phyloP scores from a whole-genome alignment of 1,284 basidiomycete genomes.

The Cryptococcus deneoformans region DNA sequence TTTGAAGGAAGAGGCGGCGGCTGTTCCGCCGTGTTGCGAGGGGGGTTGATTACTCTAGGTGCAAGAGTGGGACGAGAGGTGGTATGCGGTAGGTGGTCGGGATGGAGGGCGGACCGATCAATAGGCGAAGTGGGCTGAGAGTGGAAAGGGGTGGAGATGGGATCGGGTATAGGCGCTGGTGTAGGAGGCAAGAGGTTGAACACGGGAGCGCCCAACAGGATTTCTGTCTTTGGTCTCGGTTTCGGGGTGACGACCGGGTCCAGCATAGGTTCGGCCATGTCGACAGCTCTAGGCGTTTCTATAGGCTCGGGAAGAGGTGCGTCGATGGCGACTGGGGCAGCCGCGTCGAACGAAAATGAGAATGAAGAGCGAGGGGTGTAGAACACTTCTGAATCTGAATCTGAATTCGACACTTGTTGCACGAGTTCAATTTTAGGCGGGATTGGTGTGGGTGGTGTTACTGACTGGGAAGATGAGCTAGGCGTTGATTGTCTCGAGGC shows the following conservation, averaged over 20 bases:
- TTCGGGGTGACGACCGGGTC: constrained; percentile 9
- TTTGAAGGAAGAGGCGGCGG: neutral
- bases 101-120: constrained; percentile 12
- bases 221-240: neutral
- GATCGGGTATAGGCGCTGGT: constrained; percentile 29
- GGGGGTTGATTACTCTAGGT: neutral
- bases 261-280: neutral
- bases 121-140: constrained; percentile 12
- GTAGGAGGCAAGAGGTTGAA: constrained; percentile 34
- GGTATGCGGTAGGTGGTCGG: constrained; percentile 4
- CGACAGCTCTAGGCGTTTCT: neutral
- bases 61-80: neutral
- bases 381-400: constrained; percentile 22
- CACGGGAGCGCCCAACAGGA: constrained; percentile 6
- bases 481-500: constrained; percentile 20
- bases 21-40: neutral
- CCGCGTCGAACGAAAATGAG: neutral
- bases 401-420: constrained; percentile 10
- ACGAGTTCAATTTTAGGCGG: neutral
- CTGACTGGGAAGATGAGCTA: constrained; percentile 10
- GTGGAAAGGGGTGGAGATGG: constrained; percentile 26
- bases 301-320: neutral
- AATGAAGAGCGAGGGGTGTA: constrained; percentile 24
- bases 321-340: neutral
- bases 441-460: neutral